Evolutionary conservation across 495 filamentous ascomycete genomes (phyloP).

Genomic region (Tricharina praecox): DNA sequence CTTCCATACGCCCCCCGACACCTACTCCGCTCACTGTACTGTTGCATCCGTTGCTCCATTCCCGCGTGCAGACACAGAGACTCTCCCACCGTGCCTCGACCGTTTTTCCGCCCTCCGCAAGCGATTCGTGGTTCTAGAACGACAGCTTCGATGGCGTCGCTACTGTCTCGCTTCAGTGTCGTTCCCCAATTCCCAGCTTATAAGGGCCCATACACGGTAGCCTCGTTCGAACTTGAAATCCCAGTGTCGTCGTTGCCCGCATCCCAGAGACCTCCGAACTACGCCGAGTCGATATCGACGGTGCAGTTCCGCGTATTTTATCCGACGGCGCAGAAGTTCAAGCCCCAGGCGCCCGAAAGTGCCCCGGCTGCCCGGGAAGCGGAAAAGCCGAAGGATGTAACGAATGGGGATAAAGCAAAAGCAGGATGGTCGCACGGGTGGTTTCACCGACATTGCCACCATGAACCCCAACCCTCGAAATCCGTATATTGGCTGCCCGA

Average conservation of each 20-base stretch:
- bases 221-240: constrained; percentile 58
- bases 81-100: too few species aligned
- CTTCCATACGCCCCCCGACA: too few species aligned
- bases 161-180: constrained; percentile 19
- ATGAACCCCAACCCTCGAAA: constrained; percentile 11
- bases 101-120: too few species aligned
- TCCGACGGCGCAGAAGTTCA: constrained; percentile 33
- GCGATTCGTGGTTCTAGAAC: too few species aligned
- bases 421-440: constrained; percentile 9
- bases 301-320: constrained; percentile 64
- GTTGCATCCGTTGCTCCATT: too few species aligned
- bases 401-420: too few species aligned
- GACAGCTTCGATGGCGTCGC: constrained; percentile 9
- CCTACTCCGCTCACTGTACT: too few species aligned
- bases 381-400: too few species aligned
- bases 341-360: background rate
- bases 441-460: background rate
- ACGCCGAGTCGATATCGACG: constrained; percentile 40
- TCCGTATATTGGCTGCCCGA: constrained; percentile 51
- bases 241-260: constrained; percentile 42
- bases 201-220: constrained; percentile 55
- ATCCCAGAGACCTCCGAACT: constrained; percentile 28
- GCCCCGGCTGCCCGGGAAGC: background rate
- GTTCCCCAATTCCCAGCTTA: constrained; percentile 50
- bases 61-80: too few species aligned